Percentiles rank a stretch among this genome's conserved stretches.
Evolutionary conservation across 2,329 filamentous ascomycete species (phyloP).

Genomic region (Botrytis paeoniae): DNA sequence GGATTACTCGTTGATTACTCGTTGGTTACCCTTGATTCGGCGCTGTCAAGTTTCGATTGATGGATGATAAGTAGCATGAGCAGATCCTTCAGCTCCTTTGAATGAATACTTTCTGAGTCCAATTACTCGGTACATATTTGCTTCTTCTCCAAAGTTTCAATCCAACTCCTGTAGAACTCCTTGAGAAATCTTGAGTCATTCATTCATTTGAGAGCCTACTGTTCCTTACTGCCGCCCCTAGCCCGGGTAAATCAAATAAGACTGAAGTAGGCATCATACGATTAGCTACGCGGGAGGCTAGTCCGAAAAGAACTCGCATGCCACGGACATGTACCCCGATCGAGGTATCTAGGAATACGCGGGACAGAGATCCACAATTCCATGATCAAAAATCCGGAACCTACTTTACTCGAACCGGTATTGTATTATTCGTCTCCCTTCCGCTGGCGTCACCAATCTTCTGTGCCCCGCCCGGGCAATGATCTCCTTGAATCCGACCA

Average conservation of each 20-base stretch:
- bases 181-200: background rate
- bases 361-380: conserved; percentile 5
- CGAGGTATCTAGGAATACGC: background rate
- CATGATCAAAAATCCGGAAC: conserved; percentile 6
- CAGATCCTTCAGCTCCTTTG: background rate
- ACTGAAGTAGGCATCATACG: background rate
- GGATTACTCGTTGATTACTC: background rate
- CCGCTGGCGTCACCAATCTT: conserved; percentile 13
- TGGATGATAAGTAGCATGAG: background rate
- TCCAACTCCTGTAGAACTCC: background rate
- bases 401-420: conserved; percentile 13
- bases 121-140: background rate
- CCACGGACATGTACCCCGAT: background rate
- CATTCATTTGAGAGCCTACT: background rate
- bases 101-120: background rate
- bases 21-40: background rate
- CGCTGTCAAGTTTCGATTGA: background rate
- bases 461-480: background rate
- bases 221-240: background rate
- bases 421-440: conserved; percentile 10
- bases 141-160: background rate
- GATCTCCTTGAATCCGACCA: background rate
- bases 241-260: background rate
- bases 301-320: background rate
- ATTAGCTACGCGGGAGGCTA: background rate